These are phyloP conservation scores for Ophiostoma sp. DNA, from an alignment of 2,329 filamentous ascomycete genomes.

Conservation along the genomic window DNA sequence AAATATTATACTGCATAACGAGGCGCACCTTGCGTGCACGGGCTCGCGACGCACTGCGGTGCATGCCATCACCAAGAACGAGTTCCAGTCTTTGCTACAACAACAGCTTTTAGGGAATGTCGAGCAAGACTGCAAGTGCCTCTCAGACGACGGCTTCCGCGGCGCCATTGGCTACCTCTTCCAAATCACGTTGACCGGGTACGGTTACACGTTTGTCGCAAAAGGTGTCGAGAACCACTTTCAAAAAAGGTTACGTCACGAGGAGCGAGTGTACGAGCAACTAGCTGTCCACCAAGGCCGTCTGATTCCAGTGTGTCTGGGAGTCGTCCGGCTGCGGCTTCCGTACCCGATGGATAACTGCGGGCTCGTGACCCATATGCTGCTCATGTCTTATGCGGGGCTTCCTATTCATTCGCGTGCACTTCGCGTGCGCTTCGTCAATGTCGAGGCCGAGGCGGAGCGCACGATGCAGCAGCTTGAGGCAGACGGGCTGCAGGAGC, in stretches of 20 bases:
- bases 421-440: not conserved
- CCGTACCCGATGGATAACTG: conserved; percentile 23
- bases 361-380: conserved; percentile 27
- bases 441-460: conserved; percentile 18
- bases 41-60: not conserved
- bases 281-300: conserved; percentile 21
- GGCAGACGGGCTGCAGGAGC: conserved; percentile 19
- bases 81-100: conserved; percentile 20
- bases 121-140: conserved; percentile 24
- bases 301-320: conserved; percentile 25
- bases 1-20: conserved; percentile 22
- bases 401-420: not conserved
- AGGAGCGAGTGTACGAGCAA: conserved; percentile 23
- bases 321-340: conserved; percentile 22
- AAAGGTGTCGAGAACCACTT: conserved; percentile 23
- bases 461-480: conserved; percentile 23
- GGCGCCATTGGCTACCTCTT: conserved; percentile 27
- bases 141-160: not conserved
- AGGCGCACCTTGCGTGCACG: not conserved
- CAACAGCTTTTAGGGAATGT: conserved; percentile 23
- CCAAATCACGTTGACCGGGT: conserved; percentile 26
- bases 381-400: conserved; percentile 31
- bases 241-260: conserved; percentile 12
- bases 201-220: conserved; percentile 26
- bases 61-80: conserved; percentile 19